Conservation (phyloP, 176 grass and related monocot species). For the Eragrostis curvula region DNA sequence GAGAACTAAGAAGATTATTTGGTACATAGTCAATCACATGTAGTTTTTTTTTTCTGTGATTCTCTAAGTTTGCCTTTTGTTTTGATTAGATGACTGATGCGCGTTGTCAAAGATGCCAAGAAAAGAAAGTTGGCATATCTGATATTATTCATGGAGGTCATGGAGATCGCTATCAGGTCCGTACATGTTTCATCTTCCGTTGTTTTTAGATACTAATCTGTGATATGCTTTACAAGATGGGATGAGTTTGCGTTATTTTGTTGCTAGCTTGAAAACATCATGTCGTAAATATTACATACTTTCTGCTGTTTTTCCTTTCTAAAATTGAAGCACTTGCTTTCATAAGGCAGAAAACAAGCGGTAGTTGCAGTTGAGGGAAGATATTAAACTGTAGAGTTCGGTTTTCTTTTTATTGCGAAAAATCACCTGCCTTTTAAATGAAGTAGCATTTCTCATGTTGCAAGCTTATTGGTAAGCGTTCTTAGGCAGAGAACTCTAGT, state of each 20-base stretch:
- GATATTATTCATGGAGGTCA: conserved; percentile 86
- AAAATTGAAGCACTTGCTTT: neutral
- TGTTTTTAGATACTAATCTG: conserved; percentile 3
- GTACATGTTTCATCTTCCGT: conserved; percentile 6
- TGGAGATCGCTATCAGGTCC: conserved; percentile 94
- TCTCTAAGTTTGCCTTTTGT: conserved; percentile 32
- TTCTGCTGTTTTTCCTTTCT: neutral
- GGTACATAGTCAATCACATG: conserved; percentile 1
- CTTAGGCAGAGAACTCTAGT: neutral
- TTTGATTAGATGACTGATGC: conserved; percentile 88
- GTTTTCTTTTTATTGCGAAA: neutral
- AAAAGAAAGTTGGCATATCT: conserved; percentile 86
- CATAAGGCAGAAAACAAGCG: neutral
- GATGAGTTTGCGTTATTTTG: neutral
- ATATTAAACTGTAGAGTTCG: neutral
- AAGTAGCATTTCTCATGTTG: neutral
- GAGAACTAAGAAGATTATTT: conserved; percentile 17
- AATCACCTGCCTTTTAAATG: neutral
- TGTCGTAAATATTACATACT: conserved; percentile 5
- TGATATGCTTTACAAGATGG: neutral
- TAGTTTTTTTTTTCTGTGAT: neutral
- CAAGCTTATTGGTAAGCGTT: neutral
- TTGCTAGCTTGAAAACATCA: conserved; percentile 5
- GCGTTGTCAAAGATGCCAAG: conserved; percentile 73
- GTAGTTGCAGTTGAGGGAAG: conserved; percentile 20